Conservation (phyloP, 2,329 filamentous ascomycete species). For the Calonectria ilicicola region DNA sequence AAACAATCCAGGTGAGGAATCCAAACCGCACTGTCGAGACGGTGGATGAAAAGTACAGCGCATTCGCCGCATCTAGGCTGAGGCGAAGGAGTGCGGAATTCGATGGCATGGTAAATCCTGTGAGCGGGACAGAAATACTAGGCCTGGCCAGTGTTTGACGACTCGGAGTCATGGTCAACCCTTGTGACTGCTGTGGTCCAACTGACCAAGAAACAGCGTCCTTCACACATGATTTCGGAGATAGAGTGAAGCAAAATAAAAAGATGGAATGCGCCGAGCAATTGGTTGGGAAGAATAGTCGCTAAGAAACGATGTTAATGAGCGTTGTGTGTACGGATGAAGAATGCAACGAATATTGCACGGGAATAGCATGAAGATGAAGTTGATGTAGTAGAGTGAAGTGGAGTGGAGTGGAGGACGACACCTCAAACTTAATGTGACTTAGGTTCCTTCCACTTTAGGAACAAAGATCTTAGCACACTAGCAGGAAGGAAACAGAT, state of each 20-base stretch:
- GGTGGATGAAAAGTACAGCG: constrained; percentile 44
- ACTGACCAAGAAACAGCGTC: constrained; percentile 37
- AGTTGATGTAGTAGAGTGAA: no score
- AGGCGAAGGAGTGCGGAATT: not conserved
- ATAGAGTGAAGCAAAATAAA: not conserved
- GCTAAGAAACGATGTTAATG: no score
- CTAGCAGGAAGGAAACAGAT: no score
- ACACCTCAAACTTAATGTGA: no score
- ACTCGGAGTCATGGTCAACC: constrained; percentile 34
- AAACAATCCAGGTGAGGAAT: constrained; percentile 30
- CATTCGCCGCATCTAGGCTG: constrained; percentile 51
- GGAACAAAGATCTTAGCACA: no score
- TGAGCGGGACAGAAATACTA: constrained; percentile 49
- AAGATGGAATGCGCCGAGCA: not conserved
- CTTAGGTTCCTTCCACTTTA: no score
- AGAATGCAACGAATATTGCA: no score
- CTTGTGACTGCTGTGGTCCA: not conserved
- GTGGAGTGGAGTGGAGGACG: no score
- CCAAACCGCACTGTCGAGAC: constrained; percentile 33
- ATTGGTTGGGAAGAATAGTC: not conserved
- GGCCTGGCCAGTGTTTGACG: constrained; percentile 30
- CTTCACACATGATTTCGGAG: constrained; percentile 38
- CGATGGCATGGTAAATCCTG: constrained; percentile 43
- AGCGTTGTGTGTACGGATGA: no score
- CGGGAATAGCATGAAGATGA: no score